Evolutionary conservation across 2,329 filamentous ascomycete genomes (phyloP), one percentile per base, ranked within the genome.

Genomic region (Xylaria digitata): DNA sequence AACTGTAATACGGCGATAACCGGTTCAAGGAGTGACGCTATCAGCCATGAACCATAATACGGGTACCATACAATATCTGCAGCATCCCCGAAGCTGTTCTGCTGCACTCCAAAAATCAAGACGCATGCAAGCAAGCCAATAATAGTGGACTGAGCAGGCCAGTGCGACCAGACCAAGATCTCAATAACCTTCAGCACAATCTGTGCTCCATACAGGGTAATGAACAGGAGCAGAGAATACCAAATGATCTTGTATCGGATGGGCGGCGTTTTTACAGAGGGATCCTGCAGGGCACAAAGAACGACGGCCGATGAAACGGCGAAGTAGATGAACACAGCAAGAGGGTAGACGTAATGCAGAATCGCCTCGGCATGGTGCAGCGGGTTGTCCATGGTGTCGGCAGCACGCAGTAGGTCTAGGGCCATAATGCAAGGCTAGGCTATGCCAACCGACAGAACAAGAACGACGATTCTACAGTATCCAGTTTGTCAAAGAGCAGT

Each of bases 81-180:
- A 19, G 81, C 80, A 59, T 87, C 85, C 2, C 82, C 78, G 15
- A 91, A 81, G 21, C 82, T 83, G 46, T 85, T 82, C 65, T 88
- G 80, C 71, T 90, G 82, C 15, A 89, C 83, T 3, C 87, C 85
- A 76, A 90, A 92, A n/a, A 88, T 82, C 32, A 92, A 78, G 52
- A 89, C 81, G 61, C 87, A 90, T 1, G 89, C 86, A 30, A 92
- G 78, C 43, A 86, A 80, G 61, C 88, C 86, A 61, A 92, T 84
- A 67, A 84, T 80, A 45, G 81, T 77, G 70, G 86, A 80, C 58
- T 83, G 80, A 1, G 79, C 78, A 46, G 78, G 79, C 82, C 81
- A 85, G 62, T 72, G 73, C 43, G 73, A 76, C 23, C 72, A 74
- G 34, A 78, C 45, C 15, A 79, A 32, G 49, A 80, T 79, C 23